phyloP scores from a whole-genome alignment of 805 yeast genomes.

The Monosporozyma servazzii region DNA sequence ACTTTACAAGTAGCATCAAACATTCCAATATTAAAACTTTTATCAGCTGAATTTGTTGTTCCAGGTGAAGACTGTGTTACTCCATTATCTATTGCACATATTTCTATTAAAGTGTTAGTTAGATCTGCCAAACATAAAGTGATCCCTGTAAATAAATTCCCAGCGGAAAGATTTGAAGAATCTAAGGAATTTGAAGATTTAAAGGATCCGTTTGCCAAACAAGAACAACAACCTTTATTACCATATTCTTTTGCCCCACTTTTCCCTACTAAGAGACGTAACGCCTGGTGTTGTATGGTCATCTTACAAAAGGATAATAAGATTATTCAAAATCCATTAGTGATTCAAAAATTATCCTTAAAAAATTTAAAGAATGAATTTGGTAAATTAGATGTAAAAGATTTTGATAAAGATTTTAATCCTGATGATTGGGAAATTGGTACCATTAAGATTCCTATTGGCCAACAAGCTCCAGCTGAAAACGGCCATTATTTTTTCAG shows the following conservation, averaged over 20 bases:
- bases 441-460: slow-evolving; percentile 65
- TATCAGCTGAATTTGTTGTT: slow-evolving; percentile 67
- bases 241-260: slow-evolving; percentile 64
- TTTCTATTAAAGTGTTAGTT: slow-evolving; percentile 65
- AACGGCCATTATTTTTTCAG: slow-evolving; percentile 61
- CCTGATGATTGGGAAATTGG: slow-evolving; percentile 43
- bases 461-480: slow-evolving; percentile 69
- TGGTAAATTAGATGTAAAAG: slow-evolving; percentile 24
- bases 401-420: slow-evolving; percentile 24
- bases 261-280: slow-evolving; percentile 50
- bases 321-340: slow-evolving; percentile 55
- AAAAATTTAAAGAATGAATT: slow-evolving; percentile 22
- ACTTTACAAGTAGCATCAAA: slow-evolving; percentile 49
- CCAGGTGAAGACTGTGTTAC: slow-evolving; percentile 75
- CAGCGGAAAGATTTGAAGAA: slow-evolving; percentile 35
- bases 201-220: slow-evolving; percentile 61
- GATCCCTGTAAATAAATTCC: slow-evolving; percentile 32
- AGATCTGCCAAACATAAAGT: slow-evolving; percentile 64
- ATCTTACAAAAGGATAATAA: slow-evolving; percentile 70
- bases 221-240: slow-evolving; percentile 58
- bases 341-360: slow-evolving; percentile 22
- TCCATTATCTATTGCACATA: slow-evolving; percentile 64
- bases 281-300: slow-evolving; percentile 61
- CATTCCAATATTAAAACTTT: slow-evolving; percentile 59
- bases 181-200: slow-evolving; percentile 55